Evolutionary conservation across 2,329 filamentous ascomycete species (phyloP), one percentile per base, ranked within the genome.

Genomic region (Fusarium buharicum): DNA sequence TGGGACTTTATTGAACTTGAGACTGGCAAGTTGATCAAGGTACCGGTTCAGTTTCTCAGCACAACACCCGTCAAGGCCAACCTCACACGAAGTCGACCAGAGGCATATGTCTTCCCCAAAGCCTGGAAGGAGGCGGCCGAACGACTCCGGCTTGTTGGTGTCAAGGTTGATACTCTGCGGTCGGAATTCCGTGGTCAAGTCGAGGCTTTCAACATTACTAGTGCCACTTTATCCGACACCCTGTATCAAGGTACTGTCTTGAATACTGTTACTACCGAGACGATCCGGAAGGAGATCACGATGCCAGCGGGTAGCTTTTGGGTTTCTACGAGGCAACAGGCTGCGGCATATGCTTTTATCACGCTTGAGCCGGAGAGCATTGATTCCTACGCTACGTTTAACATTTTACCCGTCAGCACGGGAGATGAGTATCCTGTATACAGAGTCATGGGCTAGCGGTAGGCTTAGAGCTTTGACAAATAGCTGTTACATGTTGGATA

Each of bases 341-440:
- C 72, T 33, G 71, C 71, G 0, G 71, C 64, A 0, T 62, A 69
- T 14, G 70, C 68, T 0, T 73, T 73, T 2, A 60, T 67, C 2
- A 59, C 69, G 4, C 55, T 73, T 12, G 71, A 73, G 46, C 71
- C 71, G 0, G 71, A 73, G 48, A 67, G 64, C 9, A 62, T 70
- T 3, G 71, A 72, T 28, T 68, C 62, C 0, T 73, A 70, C 33
- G 62, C 62, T 2, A 66, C 63, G 0, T 72, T 73, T 2, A 69
- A 66, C 14, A 64, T 73, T 0, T 16, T 73, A 4, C 70, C 69
- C 0, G 63, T 72, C 0, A 58, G 43, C 11, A 56, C 28, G 3
- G 71, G 70, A 1, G 67, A 71, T 5, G 71, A 73, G 38, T 73
- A 72, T 20, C 70, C 70, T 4, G 64, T 73, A 0, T 73, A 72